Percentiles rank a stretch among this genome's conserved stretches.
Evolutionary conservation across 495 filamentous ascomycete species (phyloP).

Genomic region (Aspergillus biplanus): DNA sequence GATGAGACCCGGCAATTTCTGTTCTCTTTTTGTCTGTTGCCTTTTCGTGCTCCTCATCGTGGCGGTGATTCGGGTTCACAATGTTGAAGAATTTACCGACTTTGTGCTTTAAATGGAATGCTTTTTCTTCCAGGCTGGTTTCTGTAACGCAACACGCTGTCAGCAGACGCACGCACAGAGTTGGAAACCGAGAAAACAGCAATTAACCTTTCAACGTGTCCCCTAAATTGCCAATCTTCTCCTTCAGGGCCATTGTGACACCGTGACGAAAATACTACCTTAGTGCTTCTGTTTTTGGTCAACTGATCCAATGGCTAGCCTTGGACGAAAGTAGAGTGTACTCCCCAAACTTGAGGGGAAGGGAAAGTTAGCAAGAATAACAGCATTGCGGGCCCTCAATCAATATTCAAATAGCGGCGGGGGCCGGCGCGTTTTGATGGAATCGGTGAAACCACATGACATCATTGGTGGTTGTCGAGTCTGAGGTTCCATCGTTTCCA

Average conservation of each 20-base stretch:
- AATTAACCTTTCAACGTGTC: conserved; percentile 39
- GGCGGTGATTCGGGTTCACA: conserved; percentile 88
- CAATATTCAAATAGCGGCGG: not conserved
- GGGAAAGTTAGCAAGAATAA: not conserved
- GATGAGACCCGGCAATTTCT: conserved; percentile 70
- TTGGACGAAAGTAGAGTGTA: not conserved
- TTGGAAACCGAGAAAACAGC: not conserved
- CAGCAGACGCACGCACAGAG: conserved; percentile 8
- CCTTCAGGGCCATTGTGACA: conserved; percentile 39
- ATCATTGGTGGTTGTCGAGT: not conserved
- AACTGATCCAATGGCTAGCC: not conserved
- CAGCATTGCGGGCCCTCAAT: not conserved
- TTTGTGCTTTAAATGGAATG: conserved; percentile 61
- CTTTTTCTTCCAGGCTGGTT: conserved; percentile 49
- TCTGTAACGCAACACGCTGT: conserved; percentile 26
- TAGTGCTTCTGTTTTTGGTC: not conserved
- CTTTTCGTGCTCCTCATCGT: conserved; percentile 92
- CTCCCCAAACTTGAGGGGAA: not conserved
- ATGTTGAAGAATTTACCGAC: conserved; percentile 72
- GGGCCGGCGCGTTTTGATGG: not conserved
- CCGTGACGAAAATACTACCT: not conserved
- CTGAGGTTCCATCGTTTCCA: not conserved
- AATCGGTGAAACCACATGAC: conserved; percentile 5
- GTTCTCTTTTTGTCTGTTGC: conserved; percentile 78
- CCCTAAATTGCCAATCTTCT: conserved; percentile 35